These are phyloP conservation scores for Pyracantha coccinea DNA, from an alignment of 331 rosid species.

Conservation along the genomic window DNA sequence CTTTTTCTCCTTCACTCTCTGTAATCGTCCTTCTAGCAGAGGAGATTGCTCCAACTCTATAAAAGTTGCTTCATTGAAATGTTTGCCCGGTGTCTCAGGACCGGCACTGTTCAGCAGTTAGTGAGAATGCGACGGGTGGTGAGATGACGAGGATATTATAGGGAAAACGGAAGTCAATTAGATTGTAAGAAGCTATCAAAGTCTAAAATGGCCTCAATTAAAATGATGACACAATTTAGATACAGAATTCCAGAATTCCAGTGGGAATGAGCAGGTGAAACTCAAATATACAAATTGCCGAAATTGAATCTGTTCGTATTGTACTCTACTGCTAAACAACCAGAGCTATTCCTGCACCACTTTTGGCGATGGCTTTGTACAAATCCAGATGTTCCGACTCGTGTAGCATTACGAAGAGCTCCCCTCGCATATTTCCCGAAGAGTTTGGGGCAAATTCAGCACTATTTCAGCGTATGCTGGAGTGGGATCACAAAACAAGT, in stretches of 20 bases:
- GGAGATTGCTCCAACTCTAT: neutral
- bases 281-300: conserved; percentile 19
- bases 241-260: neutral
- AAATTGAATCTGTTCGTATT: conserved; percentile 12
- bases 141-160: neutral
- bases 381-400: conserved; percentile 13
- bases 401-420: conserved; percentile 19
- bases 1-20: neutral
- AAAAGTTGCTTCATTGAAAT: too few species aligned
- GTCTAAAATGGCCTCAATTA: neutral
- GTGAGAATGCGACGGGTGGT: neutral
- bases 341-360: conserved; percentile 10
- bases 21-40: neutral
- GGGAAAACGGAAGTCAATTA: neutral
- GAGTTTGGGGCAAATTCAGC: conserved; percentile 66
- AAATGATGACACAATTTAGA: neutral
- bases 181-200: neutral
- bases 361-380: conserved; percentile 37
- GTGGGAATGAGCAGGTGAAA: neutral
- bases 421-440: conserved; percentile 45
- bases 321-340: conserved; percentile 8
- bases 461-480: conserved; percentile 94
- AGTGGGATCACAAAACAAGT: neutral
- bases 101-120: neutral
- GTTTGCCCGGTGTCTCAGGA: neutral